Conservation (phyloP, 1,139 yeast genomes). For the Pichia sp. region DNA sequence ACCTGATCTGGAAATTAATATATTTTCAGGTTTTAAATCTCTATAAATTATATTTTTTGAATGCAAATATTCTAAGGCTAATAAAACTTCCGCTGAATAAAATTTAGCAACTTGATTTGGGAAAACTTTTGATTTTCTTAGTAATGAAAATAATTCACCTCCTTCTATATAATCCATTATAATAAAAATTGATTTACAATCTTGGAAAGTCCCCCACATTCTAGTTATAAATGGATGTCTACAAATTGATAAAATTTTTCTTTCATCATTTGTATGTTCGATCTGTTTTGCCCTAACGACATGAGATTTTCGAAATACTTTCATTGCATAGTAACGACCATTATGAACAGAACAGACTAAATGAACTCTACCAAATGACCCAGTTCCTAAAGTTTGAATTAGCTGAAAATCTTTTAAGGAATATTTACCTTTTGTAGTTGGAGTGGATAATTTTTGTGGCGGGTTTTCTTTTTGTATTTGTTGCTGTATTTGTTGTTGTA, state of each 20-base stretch:
- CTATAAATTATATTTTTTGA: conserved; percentile 53
- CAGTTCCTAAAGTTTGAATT: conserved; percentile 54
- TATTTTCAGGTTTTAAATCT: conserved; percentile 57
- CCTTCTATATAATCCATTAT: conserved; percentile 63
- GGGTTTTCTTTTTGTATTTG: no score
- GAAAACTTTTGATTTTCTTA: conserved; percentile 53
- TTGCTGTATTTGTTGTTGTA: not conserved
- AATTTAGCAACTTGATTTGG: conserved; percentile 61
- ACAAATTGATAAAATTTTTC: conserved; percentile 49
- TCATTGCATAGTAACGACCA: conserved; percentile 55
- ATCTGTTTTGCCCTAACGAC: conserved; percentile 59
- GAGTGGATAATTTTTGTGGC: not conserved
- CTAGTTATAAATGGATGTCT: conserved; percentile 55
- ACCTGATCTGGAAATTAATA: conserved; percentile 50
- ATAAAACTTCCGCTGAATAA: conserved; percentile 55
- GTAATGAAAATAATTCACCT: conserved; percentile 51
- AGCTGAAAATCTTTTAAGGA: conserved; percentile 47
- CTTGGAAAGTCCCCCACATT: conserved; percentile 65
- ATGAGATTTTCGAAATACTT: conserved; percentile 50
- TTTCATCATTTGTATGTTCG: conserved; percentile 58
- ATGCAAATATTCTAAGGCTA: conserved; percentile 54
- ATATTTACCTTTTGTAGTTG: conserved; percentile 48
- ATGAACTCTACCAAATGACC: conserved; percentile 60
- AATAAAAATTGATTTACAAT: conserved; percentile 49
- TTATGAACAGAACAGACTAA: conserved; percentile 53